Conservation (phyloP, 192 early-diverging fungal genomes). For the Phlyctochytrium bullatum region DNA sequence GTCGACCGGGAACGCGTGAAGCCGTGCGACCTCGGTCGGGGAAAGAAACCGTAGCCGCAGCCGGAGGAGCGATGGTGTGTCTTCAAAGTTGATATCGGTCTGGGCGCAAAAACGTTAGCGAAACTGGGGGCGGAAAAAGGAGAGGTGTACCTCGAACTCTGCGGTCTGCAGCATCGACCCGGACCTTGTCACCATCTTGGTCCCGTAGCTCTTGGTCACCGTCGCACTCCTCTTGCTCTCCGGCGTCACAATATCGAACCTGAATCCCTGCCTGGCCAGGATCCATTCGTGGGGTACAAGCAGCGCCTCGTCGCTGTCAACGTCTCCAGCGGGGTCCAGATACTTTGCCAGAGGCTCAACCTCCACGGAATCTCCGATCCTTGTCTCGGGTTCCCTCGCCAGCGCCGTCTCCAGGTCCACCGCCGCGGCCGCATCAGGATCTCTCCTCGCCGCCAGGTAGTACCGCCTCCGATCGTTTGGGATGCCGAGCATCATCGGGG, state of each 20-base stretch:
- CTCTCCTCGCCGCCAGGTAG: conserved; percentile 54
- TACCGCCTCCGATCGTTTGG: conserved; percentile 54
- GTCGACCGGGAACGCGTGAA: conserved; percentile 78
- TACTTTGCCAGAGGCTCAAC: too few relatives aligned
- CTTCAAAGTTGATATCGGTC: conserved; percentile 55
- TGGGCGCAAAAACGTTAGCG: conserved; percentile 12
- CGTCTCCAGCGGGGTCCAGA: too few relatives aligned
- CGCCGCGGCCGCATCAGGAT: too few relatives aligned
- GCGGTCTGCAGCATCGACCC: conserved; percentile 77
- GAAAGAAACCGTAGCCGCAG: conserved; percentile 80
- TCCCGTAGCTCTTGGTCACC: conserved; percentile 79
- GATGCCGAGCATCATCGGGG: conserved; percentile 51
- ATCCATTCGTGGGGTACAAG: background rate
- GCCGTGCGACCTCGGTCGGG: conserved; percentile 72
- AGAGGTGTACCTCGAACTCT: conserved; percentile 54
- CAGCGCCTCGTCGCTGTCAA: too few relatives aligned
- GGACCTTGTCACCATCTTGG: conserved; percentile 68
- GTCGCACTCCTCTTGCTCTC: conserved; percentile 21
- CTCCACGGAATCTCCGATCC: too few relatives aligned
- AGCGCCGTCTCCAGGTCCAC: too few relatives aligned
- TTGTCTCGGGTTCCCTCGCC: too few relatives aligned
- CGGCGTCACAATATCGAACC: conserved; percentile 41
- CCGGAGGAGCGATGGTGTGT: conserved; percentile 61
- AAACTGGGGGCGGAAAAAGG: background rate
- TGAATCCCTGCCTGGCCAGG: conserved; percentile 13